These are phyloP conservation scores for Geotrichum restrictum DNA, from an alignment of 1,139 yeast genomes.

Conservation along the genomic window DNA sequence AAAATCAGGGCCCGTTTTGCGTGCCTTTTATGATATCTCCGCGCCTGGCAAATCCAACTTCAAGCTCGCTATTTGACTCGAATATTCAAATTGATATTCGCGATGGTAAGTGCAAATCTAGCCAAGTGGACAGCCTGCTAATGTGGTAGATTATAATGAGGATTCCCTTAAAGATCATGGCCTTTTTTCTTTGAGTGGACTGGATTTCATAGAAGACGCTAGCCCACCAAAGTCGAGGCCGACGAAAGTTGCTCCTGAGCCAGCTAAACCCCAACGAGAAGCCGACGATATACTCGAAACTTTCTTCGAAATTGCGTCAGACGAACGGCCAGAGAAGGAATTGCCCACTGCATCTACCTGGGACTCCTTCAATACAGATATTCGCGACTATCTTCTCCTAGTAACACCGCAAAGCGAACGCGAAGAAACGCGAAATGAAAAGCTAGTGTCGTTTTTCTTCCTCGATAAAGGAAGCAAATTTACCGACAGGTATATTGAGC, in stretches of 20 bases:
- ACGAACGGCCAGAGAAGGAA: background rate
- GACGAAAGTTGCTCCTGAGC: background rate
- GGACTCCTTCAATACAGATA: conserved; percentile 12
- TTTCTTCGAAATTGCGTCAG: background rate
- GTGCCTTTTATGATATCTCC: conserved; percentile 13
- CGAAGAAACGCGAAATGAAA: conserved; percentile 4
- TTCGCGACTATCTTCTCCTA: conserved; percentile 4
- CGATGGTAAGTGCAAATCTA: background rate
- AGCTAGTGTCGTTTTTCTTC: conserved; percentile 7
- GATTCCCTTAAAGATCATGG: background rate
- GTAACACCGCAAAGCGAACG: conserved; percentile 8
- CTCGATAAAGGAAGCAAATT: conserved; percentile 16
- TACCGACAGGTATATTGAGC: conserved; percentile 15
- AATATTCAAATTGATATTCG: background rate
- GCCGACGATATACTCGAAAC: background rate
- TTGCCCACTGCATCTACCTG: background rate
- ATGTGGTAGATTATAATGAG: background rate
- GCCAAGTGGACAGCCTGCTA: background rate
- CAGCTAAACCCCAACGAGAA: background rate
- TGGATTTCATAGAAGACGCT: background rate
- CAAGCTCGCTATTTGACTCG: conserved; percentile 2
- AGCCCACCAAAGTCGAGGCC: background rate
- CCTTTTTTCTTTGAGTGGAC: background rate
- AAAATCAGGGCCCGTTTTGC: conserved; percentile 14
- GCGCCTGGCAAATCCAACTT: background rate